These are phyloP conservation scores for Penstemon barbatus DNA, from an alignment of 257 asterid genomes.

Conservation along the genomic window DNA sequence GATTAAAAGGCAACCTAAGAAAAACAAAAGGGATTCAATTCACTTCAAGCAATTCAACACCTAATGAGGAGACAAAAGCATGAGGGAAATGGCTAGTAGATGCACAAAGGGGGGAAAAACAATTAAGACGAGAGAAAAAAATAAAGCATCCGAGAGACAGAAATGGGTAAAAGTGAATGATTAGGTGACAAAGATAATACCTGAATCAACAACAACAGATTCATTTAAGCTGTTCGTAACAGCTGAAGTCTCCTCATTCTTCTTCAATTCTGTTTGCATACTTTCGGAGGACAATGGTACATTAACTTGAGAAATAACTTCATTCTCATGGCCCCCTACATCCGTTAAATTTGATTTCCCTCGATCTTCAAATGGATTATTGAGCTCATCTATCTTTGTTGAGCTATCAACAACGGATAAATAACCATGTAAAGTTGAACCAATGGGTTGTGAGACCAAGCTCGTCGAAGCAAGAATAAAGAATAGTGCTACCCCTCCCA, in stretches of 20 bases:
- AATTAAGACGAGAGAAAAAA: background rate
- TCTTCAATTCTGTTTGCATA: conserved; percentile 28
- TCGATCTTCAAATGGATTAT: conserved; percentile 26
- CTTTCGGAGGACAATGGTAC: conserved; percentile 26
- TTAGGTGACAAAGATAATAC: conserved; percentile 32
- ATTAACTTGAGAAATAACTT: conserved; percentile 24
- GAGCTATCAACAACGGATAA: conserved; percentile 43
- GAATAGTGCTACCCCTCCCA: conserved; percentile 69
- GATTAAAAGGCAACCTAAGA: conserved; percentile 9
- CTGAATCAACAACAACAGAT: conserved; percentile 44
- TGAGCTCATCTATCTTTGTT: conserved; percentile 28
- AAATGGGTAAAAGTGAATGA: background rate
- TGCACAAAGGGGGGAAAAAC: background rate
- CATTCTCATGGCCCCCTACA: conserved; percentile 23
- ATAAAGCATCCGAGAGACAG: conserved; percentile 6
- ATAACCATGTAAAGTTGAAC: conserved; percentile 51
- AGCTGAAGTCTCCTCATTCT: conserved; percentile 39
- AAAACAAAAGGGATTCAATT: background rate
- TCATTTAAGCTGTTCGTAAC: conserved; percentile 31
- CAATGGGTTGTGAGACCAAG: conserved; percentile 64
- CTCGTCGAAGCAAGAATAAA: conserved; percentile 69
- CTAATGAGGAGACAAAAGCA: background rate
- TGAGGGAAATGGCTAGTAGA: conserved; percentile 1
- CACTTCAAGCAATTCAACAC: conserved; percentile 14
- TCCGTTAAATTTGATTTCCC: conserved; percentile 24